Percentiles rank a stretch among this genome's conserved stretches.
phyloP scores from a whole-genome alignment of 345 rosid genomes.

The Pugionium cornutum region DNA sequence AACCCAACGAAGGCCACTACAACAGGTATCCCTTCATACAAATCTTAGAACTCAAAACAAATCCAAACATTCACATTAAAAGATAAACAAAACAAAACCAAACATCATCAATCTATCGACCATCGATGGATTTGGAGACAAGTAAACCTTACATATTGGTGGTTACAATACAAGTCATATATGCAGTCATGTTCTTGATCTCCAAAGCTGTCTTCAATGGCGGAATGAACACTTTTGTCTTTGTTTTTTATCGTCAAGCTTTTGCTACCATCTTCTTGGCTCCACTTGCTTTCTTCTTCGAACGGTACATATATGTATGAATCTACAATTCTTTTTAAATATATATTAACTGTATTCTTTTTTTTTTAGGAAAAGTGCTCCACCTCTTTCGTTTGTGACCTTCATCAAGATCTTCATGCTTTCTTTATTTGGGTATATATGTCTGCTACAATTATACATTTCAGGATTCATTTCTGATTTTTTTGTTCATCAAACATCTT shows the following conservation, averaged over 20 bases:
- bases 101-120: slow-evolving; percentile 10
- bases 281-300: slow-evolving; percentile 68
- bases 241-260: slow-evolving; percentile 85
- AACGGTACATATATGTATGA: slow-evolving; percentile 49
- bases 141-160: slow-evolving; percentile 64
- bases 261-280: slow-evolving; percentile 67
- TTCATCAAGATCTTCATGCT: slow-evolving; percentile 78
- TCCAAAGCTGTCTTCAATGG: slow-evolving; percentile 85
- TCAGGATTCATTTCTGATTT: not conserved
- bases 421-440: slow-evolving; percentile 67
- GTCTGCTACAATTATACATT: not conserved
- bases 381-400: slow-evolving; percentile 60
- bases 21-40: not conserved
- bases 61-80: no score
- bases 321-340: not conserved
- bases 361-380: slow-evolving; percentile 66
- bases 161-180: slow-evolving; percentile 64
- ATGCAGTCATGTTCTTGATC: slow-evolving; percentile 84
- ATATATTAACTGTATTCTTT: not conserved
- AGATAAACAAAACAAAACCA: not conserved
- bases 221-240: slow-evolving; percentile 86
- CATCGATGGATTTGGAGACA: slow-evolving; percentile 42
- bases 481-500: not conserved
- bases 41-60: slow-evolving; percentile 4
- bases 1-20: slow-evolving; percentile 15